phyloP scores from a whole-genome alignment of 176 grass and related monocot species.

The Elymus sibiricus region DNA sequence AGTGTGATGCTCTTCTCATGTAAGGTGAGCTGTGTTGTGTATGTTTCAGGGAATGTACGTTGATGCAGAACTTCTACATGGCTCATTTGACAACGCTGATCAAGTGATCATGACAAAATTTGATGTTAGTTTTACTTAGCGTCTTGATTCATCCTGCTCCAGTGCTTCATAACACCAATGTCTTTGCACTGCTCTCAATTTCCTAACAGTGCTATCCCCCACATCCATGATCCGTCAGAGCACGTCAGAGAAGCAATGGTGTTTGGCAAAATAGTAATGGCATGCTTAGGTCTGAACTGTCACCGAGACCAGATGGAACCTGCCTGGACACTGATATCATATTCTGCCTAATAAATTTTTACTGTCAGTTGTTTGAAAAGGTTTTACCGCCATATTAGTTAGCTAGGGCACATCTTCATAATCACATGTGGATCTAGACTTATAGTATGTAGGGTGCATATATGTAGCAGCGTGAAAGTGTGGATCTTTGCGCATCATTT shows the following conservation, averaged over 20 bases:
- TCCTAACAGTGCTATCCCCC: not conserved
- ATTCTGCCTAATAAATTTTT: constrained; percentile 5
- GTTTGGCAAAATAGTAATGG: not conserved
- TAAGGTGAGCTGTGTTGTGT: constrained; percentile 37
- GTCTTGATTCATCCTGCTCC: not conserved
- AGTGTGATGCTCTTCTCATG: constrained; percentile 52
- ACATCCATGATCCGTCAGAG: not conserved
- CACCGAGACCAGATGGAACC: not conserved
- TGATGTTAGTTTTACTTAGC: constrained; percentile 7
- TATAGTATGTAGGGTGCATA: not conserved
- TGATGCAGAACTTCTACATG: not conserved
- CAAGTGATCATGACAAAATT: not conserved
- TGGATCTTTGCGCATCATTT: not conserved
- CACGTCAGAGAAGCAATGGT: not conserved
- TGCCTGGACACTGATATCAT: not conserved
- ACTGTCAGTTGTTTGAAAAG: not conserved
- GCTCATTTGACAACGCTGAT: not conserved
- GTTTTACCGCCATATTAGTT: constrained; percentile 22
- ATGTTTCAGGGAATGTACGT: not conserved
- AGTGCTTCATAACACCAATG: not conserved
- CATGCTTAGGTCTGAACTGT: constrained; percentile 2
- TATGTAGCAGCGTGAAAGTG: not conserved
- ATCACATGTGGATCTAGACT: constrained; percentile 29
- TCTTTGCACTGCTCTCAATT: not conserved
- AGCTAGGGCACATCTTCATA: not conserved